Evolutionary conservation across 805 yeast species (phyloP).

Genomic region (Torulaspora quercuum): DNA sequence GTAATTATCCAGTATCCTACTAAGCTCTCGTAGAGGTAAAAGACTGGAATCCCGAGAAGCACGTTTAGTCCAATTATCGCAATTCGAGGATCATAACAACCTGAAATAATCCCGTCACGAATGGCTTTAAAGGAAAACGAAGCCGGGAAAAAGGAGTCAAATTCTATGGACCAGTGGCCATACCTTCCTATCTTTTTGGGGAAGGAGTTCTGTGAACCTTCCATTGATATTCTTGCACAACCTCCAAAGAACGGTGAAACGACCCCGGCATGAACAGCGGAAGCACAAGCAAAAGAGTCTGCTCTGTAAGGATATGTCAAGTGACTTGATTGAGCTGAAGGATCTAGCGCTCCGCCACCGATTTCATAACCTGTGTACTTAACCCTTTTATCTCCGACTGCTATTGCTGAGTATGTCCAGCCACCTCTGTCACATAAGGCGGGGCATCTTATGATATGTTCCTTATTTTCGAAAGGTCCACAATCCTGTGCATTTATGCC

Average conservation of each 20-base stretch:
- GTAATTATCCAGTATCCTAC: conserved; percentile 60
- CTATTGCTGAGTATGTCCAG: conserved; percentile 68
- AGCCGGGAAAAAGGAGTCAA: conserved; percentile 70
- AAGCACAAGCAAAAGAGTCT: conserved; percentile 85
- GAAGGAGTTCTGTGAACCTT: conserved; percentile 52
- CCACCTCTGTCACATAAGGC: conserved; percentile 80
- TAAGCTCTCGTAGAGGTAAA: conserved; percentile 45
- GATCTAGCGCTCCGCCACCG: conserved; percentile 61
- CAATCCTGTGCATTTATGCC: conserved; percentile 70
- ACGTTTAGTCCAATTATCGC: conserved; percentile 56
- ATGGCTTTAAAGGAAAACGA: conserved; percentile 60
- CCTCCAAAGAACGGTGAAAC: conserved; percentile 76
- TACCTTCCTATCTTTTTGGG: conserved; percentile 47
- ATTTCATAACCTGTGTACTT: conserved; percentile 70
- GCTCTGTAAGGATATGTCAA: conserved; percentile 70
- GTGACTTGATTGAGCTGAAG: conserved; percentile 20
- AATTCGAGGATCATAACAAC: conserved; percentile 69
- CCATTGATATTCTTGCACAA: conserved; percentile 59
- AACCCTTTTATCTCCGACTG: conserved; percentile 65
- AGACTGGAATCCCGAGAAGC: conserved; percentile 58
- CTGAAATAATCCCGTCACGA: conserved; percentile 38
- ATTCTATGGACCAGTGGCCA: conserved; percentile 48
- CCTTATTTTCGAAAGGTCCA: conserved; percentile 42
- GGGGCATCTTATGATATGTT: conserved; percentile 71
- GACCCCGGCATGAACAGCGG: conserved; percentile 83